Evolutionary conservation across 768 basidiomycete genomes (phyloP), one percentile per base, ranked within the genome.

Genomic region (Suillus subluteus): DNA sequence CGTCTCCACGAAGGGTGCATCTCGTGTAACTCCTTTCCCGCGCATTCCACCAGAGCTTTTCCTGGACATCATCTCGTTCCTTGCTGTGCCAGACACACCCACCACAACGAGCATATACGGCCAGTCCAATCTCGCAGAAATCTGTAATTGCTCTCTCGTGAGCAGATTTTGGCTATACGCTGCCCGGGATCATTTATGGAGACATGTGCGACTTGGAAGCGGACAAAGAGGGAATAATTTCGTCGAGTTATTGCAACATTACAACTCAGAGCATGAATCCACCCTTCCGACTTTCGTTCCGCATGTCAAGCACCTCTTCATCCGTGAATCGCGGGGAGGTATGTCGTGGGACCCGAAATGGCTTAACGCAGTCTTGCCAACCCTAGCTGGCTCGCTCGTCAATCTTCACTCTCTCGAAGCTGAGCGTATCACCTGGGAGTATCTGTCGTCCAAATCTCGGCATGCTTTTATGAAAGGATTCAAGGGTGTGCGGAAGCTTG

Each of bases 221-320:
- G 52, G 70, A 23, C 67, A 66, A 56, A 74, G 63, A 58, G 73
- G 74, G 32, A 74, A 66, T 67, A 67, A 66, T 1, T 66, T 76
- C 16, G 40, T 74, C 44, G 65, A 63, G 54, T 44, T 76, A 26
- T 37, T 76, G 9, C 62, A 26, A 13, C 63, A 66, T 15, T 76
- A 76, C 58, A 48, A 9, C n/a, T 67, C 41, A 58, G 64, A 52
- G 11, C 35, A 65, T 15, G 43, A n/a, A 0, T 59, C 40, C n/a
- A 85, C 77, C 4, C 90, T 71, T 43, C 86, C 84, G 8, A 92
- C 84, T 44, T 86, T 79, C 12, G 84, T 84, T 30, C 88, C 89
- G 71, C 91, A 94, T 30, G 66, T 79, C 23, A 52, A 62, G 7
- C 65, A 68, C 32, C 63, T 77, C 46, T 77, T 69, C 54, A 12